phyloP scores from a whole-genome alignment of 2,329 filamentous ascomycete species.

The Amphichorda felina region DNA sequence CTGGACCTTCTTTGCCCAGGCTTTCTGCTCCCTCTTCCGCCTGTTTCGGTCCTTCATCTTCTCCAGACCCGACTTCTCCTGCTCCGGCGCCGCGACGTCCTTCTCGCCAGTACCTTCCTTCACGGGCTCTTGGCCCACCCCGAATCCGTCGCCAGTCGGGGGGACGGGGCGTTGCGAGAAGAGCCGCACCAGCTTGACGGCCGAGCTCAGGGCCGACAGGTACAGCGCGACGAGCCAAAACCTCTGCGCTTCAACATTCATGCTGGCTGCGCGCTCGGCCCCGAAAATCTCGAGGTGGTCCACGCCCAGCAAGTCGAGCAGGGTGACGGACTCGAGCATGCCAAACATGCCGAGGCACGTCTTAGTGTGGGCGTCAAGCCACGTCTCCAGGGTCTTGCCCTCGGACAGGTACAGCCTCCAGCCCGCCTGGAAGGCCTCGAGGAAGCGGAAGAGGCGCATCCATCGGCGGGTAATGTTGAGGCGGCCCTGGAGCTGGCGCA shows the following conservation, averaged over 20 bases:
- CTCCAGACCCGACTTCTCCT: slow-evolving; percentile 9
- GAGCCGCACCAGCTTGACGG: slow-evolving; percentile 27
- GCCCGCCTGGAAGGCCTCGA: slow-evolving; percentile 44
- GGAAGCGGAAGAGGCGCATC: slow-evolving; percentile 57
- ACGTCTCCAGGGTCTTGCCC: slow-evolving; percentile 19
- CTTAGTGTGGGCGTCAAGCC: slow-evolving; percentile 43
- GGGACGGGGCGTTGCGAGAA: slow-evolving; percentile 22
- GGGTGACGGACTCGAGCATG: slow-evolving; percentile 51
- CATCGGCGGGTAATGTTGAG: slow-evolving; percentile 44
- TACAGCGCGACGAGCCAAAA: slow-evolving; percentile 58
- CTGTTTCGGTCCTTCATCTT: slow-evolving; percentile 17
- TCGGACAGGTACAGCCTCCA: slow-evolving; percentile 24
- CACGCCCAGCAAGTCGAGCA: slow-evolving; percentile 38
- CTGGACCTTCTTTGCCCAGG: slow-evolving; percentile 15
- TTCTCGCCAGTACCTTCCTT: slow-evolving; percentile 7
- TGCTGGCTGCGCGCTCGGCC: slow-evolving; percentile 26
- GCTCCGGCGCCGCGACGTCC: slow-evolving; percentile 4
- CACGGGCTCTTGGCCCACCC: slow-evolving; percentile 5
- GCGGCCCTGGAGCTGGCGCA: slow-evolving; percentile 23
- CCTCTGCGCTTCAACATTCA: slow-evolving; percentile 50
- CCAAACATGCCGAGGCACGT: slow-evolving; percentile 56
- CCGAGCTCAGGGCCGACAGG: slow-evolving; percentile 32
- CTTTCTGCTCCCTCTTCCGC: slow-evolving; percentile 19
- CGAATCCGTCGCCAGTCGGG: slow-evolving; percentile 14
- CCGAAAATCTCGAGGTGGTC: slow-evolving; percentile 39